A percentile compares a stretch with the other conserved stretches of the same genome.
Evolutionary conservation across 2,329 filamentous ascomycete species (phyloP).

Genomic region (Geosmithia flava): DNA sequence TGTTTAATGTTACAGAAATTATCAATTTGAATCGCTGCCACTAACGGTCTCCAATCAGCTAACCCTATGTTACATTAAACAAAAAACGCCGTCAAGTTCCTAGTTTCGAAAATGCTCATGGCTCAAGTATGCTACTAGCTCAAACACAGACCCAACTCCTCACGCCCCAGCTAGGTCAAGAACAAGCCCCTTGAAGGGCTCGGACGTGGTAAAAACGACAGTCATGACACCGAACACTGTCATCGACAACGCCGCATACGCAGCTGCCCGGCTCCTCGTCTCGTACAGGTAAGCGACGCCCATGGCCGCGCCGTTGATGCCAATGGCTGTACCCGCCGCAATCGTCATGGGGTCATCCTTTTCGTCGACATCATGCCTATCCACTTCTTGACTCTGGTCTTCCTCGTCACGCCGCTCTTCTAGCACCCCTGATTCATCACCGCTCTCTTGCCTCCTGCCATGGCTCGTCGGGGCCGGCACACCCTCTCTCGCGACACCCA

Average conservation of each 20-base stretch:
- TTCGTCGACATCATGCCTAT: neutral
- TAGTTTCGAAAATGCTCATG: too few species aligned
- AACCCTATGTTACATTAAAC: too few species aligned
- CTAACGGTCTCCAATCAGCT: too few species aligned
- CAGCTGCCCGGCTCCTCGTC: conserved; percentile 35
- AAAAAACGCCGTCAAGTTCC: too few species aligned
- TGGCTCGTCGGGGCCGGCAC: neutral
- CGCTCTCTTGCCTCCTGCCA: neutral
- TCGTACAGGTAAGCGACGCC: conserved; percentile 46
- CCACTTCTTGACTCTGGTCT: neutral
- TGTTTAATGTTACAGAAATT: too few species aligned
- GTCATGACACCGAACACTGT: conserved; percentile 43
- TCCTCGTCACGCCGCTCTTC: neutral
- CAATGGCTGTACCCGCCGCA: conserved; percentile 38
- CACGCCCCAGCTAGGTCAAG: conserved; percentile 14
- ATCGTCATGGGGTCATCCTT: conserved; percentile 19
- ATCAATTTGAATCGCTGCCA: too few species aligned
- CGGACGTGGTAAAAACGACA: conserved; percentile 38
- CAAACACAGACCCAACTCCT: neutral
- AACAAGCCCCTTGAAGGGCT: conserved; percentile 28
- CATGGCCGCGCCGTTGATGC: conserved; percentile 48
- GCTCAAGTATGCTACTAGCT: too few species aligned
- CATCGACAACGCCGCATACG: conserved; percentile 45
- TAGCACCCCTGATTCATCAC: neutral
- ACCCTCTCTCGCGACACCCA: conserved; percentile 5